Conservation (phyloP, 192 early-diverging fungal species). For the Gonapodya sp. region DNA sequence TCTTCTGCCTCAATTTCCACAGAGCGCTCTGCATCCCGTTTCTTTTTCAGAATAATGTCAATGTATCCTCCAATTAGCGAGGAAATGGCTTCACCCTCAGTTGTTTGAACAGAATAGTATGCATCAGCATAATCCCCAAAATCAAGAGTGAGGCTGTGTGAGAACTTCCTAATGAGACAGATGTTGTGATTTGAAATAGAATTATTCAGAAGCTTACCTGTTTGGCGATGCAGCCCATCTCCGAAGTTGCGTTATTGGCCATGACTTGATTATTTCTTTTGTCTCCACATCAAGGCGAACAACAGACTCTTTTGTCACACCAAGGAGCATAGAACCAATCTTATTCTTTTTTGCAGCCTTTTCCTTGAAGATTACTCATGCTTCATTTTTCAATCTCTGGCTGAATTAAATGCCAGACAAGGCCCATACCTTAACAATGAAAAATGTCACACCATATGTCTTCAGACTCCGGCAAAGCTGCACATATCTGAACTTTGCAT, state of each 20-base stretch:
- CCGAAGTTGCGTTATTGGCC: slow-evolving; percentile 43
- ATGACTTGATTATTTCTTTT: slow-evolving; percentile 40
- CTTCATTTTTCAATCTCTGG: background rate
- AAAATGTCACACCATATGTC: slow-evolving; percentile 52
- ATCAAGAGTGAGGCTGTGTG: slow-evolving; percentile 44
- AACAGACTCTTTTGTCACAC: slow-evolving; percentile 43
- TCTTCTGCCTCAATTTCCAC: slow-evolving; percentile 32
- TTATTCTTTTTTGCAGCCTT: slow-evolving; percentile 36
- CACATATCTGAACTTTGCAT: slow-evolving; percentile 49
- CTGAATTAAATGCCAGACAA: too few relatives aligned
- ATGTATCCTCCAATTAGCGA: slow-evolving; percentile 51
- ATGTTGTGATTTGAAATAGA: background rate
- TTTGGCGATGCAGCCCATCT: slow-evolving; percentile 44
- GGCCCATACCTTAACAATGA: slow-evolving; percentile 39
- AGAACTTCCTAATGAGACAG: slow-evolving; percentile 10
- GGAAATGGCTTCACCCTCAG: slow-evolving; percentile 48
- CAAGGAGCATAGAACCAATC: slow-evolving; percentile 29
- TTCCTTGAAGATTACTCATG: slow-evolving; percentile 19
- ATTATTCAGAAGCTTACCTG: slow-evolving; percentile 21
- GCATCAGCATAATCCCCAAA: slow-evolving; percentile 49
- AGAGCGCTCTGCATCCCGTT: slow-evolving; percentile 38
- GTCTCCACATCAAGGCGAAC: slow-evolving; percentile 41
- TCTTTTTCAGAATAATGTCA: slow-evolving; percentile 52
- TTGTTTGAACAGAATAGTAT: slow-evolving; percentile 46
- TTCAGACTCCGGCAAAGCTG: slow-evolving; percentile 43